These are phyloP conservation scores for Cryphonectria japonica DNA, from an alignment of 2,329 filamentous ascomycete species.

Conservation along the genomic window DNA sequence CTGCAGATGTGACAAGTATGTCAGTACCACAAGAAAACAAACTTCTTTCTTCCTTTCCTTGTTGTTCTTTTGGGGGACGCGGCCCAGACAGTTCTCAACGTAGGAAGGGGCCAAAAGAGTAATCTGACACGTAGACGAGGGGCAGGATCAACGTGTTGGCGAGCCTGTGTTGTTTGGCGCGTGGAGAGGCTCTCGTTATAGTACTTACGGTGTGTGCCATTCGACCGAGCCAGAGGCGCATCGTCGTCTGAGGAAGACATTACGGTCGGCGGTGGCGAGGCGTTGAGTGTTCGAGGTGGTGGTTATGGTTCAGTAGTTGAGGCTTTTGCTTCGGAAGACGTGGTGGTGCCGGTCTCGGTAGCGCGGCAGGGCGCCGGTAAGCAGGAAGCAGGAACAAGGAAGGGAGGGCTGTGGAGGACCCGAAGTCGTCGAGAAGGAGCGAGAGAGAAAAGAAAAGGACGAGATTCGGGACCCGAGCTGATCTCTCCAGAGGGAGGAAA, in stretches of 20 bases:
- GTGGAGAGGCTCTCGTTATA: conserved; percentile 15
- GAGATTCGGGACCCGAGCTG: conserved; percentile 20
- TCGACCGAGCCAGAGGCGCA: conserved; percentile 72
- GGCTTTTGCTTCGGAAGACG: conserved; percentile 19
- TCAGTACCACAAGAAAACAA: conserved; percentile 22
- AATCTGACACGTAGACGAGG: conserved; percentile 16
- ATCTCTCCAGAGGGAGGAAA: conserved; percentile 8
- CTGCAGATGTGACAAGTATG: conserved; percentile 38
- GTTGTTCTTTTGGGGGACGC: background rate
- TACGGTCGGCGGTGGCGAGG: conserved; percentile 31
- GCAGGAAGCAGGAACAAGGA: conserved; percentile 5
- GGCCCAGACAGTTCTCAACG: background rate
- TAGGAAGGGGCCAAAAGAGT: background rate
- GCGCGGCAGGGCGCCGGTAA: conserved; percentile 5
- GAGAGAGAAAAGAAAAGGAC: conserved; percentile 22
- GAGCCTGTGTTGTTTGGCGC: conserved; percentile 12
- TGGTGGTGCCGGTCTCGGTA: conserved; percentile 16
- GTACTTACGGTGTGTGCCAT: conserved; percentile 68
- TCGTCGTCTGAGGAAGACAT: conserved; percentile 79
- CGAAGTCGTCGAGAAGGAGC: background rate
- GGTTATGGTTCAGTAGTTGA: conserved; percentile 4
- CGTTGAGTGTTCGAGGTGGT: background rate
- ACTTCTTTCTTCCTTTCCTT: background rate
- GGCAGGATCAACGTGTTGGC: background rate
- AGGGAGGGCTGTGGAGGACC: conserved; percentile 4